phyloP scores from a whole-genome alignment of 352 stramenopile genomes.

The Pythium periplocum region DNA sequence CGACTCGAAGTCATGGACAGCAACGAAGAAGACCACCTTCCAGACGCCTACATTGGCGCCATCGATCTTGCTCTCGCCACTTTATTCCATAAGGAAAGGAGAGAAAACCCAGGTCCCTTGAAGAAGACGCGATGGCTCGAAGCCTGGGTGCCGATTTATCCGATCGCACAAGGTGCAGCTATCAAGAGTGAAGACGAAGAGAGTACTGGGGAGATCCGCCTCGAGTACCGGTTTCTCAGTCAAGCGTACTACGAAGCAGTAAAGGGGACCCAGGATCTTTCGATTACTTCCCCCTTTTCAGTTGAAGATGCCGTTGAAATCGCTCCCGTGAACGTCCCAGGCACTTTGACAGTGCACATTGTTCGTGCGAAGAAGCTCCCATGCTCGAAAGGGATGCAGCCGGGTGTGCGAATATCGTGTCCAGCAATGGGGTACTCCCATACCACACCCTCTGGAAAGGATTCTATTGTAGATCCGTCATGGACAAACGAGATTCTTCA shows the following conservation, averaged over 20 bases:
- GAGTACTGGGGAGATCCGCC: constrained; percentile 28
- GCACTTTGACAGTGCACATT: constrained; percentile 32
- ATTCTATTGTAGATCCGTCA: constrained; percentile 25
- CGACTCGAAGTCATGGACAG: constrained; percentile 43
- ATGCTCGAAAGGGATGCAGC: constrained; percentile 32
- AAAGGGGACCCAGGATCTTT: constrained; percentile 4
- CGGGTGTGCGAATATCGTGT: constrained; percentile 24
- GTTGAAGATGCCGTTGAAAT: constrained; percentile 8
- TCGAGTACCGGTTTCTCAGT: constrained; percentile 48
- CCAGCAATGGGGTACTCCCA: constrained; percentile 4
- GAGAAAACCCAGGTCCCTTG: neutral
- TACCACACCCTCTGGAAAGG: constrained; percentile 25
- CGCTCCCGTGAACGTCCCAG: constrained; percentile 2
- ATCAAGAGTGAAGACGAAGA: constrained; percentile 2
- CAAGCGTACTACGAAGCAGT: constrained; percentile 21
- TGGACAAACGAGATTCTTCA: constrained; percentile 23
- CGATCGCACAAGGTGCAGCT: neutral
- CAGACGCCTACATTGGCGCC: constrained; percentile 34
- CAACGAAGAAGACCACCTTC: constrained; percentile 51
- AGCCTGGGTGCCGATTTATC: constrained; percentile 39
- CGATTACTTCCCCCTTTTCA: neutral
- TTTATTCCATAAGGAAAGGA: constrained; percentile 21
- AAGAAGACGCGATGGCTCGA: constrained; percentile 35
- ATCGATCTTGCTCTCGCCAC: constrained; percentile 24
- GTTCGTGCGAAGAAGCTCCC: constrained; percentile 20